phyloP scores from a whole-genome alignment of 495 filamentous ascomycete species.

The Parathielavia hyrcaniae region DNA sequence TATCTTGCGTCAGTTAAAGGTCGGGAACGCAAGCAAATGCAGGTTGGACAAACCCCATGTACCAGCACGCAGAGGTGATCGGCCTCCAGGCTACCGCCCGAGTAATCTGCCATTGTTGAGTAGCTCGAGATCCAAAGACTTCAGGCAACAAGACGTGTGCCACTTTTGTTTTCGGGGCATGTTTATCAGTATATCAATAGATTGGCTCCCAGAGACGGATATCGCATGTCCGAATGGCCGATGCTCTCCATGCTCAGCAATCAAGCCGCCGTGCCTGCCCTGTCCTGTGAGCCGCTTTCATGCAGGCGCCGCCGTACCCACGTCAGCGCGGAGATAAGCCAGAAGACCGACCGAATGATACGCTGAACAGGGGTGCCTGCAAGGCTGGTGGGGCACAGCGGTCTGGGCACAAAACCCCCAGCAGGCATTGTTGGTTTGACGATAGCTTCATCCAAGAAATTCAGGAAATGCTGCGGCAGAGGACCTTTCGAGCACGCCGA shows the following conservation, averaged over 20 bases:
- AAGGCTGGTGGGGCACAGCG: not conserved
- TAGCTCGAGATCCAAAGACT: not conserved
- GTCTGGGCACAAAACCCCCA: too few relatives aligned
- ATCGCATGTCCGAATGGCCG: not conserved
- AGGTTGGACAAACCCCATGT: conserved; percentile 62
- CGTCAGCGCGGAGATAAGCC: conserved; percentile 11
- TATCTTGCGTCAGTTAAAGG: conserved; percentile 21
- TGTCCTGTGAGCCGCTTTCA: not conserved
- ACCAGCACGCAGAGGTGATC: conserved; percentile 91
- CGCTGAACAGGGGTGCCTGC: not conserved
- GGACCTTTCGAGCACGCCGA: too few relatives aligned
- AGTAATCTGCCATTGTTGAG: conserved; percentile 31
- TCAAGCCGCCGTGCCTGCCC: too few relatives aligned
- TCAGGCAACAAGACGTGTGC: not conserved
- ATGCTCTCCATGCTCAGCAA: not conserved
- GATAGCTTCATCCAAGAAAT: too few relatives aligned
- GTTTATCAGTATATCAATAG: not conserved
- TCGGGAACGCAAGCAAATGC: not conserved
- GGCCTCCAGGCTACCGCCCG: conserved; percentile 35
- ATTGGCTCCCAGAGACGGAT: not conserved
- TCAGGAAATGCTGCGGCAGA: too few relatives aligned
- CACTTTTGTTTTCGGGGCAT: not conserved
- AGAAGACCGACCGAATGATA: not conserved
- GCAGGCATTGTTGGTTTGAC: not conserved
- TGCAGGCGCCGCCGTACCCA: not conserved